A percentile compares a stretch with the other conserved stretches of the same genome.
phyloP scores from a whole-genome alignment of 2,329 filamentous ascomycete species.

The Calonectria montana region DNA sequence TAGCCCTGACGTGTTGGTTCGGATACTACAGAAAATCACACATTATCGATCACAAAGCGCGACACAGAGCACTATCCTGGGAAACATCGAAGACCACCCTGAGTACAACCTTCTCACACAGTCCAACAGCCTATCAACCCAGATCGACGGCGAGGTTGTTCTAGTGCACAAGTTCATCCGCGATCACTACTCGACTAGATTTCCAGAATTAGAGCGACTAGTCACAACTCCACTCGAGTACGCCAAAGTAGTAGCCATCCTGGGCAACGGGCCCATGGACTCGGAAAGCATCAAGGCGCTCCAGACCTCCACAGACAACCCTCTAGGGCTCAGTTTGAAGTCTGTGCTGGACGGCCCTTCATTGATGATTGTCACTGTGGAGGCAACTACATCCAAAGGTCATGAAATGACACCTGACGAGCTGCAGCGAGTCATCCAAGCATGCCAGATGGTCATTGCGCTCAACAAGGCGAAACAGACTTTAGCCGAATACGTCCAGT shows the following conservation, averaged over 20 bases:
- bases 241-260: constrained; percentile 91
- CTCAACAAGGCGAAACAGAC: constrained; percentile 89
- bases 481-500: constrained; percentile 94
- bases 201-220: constrained; percentile 90
- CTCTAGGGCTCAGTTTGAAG: constrained; percentile 79
- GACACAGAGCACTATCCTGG: constrained; percentile 73
- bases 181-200: constrained; percentile 94
- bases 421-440: constrained; percentile 77
- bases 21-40: constrained; percentile 77
- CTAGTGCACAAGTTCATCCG: constrained; percentile 96
- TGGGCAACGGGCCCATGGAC: constrained; percentile 92
- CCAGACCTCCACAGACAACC: constrained; percentile 81
- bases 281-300: constrained; percentile 82
- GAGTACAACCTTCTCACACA: constrained; percentile 91
- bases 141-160: constrained; percentile 92
- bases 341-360: constrained; percentile 88
- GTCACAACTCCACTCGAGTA: constrained; percentile 95
- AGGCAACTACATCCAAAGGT: constrained; percentile 90
- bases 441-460: constrained; percentile 88
- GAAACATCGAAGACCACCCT: constrained; percentile 90
- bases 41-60: constrained; percentile 78
- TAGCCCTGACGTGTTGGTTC: constrained; percentile 75
- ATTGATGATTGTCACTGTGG: constrained; percentile 95
- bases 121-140: constrained; percentile 89
- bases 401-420: constrained; percentile 80